Conservation (phyloP, 768 basidiomycete species). For the Leucogyrophana mollusca region DNA sequence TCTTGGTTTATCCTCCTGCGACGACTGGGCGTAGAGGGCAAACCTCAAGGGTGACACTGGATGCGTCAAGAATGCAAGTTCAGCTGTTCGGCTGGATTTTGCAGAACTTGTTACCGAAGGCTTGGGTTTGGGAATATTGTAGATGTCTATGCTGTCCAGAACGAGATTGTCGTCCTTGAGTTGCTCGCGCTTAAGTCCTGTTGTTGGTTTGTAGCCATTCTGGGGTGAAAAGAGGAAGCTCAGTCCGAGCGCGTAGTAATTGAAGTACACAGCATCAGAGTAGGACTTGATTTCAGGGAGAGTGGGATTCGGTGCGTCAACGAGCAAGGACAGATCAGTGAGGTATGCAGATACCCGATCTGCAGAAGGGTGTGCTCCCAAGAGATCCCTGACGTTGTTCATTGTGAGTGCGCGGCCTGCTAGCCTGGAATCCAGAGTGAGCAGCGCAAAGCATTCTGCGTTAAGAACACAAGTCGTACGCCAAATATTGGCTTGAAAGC, state of each 20-base stretch:
- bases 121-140: slow-evolving; percentile 52
- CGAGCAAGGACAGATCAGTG: slow-evolving; percentile 11
- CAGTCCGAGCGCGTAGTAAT: slow-evolving; percentile 76
- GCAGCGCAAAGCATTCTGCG: no score
- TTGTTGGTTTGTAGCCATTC: slow-evolving; percentile 58
- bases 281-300: slow-evolving; percentile 76
- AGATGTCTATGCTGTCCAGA: slow-evolving; percentile 79
- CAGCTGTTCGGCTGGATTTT: slow-evolving; percentile 43
- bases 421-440: background rate
- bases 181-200: slow-evolving; percentile 42
- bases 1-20: slow-evolving; percentile 25
- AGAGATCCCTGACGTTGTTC: slow-evolving; percentile 32
- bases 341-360: slow-evolving; percentile 43
- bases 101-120: slow-evolving; percentile 27
- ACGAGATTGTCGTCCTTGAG: slow-evolving; percentile 50
- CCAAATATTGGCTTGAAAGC: background rate
- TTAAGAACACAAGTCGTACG: no score
- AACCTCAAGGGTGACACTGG: slow-evolving; percentile 55
- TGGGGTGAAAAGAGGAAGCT: slow-evolving; percentile 76
- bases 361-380: slow-evolving; percentile 54
- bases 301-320: slow-evolving; percentile 7
- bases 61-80: slow-evolving; percentile 55
- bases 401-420: slow-evolving; percentile 10
- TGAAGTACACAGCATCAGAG: slow-evolving; percentile 83
- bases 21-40: slow-evolving; percentile 26